These are phyloP conservation scores for Psophocarpus tetragonolobus DNA, from an alignment of 306 rosid species.

Conservation along the genomic window DNA sequence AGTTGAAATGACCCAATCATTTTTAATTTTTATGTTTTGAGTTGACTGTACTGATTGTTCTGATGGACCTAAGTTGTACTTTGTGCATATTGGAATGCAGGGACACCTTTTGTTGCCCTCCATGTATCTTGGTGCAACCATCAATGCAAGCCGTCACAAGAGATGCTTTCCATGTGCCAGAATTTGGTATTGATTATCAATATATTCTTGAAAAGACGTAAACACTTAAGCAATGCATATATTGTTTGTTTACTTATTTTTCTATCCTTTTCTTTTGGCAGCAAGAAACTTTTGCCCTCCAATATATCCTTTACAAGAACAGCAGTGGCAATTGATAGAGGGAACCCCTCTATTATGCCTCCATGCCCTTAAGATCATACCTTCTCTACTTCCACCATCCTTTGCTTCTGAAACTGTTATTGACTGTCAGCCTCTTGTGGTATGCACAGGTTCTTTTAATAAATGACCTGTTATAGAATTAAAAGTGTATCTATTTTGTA, in stretches of 20 bases:
- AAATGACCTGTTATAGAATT: not conserved
- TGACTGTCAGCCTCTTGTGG: conserved; percentile 88
- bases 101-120: conserved; percentile 83
- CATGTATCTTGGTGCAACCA: conserved; percentile 92
- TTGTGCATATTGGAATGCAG: conserved; percentile 52
- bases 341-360: conserved; percentile 75
- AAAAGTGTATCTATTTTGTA: not conserved
- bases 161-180: conserved; percentile 61
- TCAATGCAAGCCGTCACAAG: conserved; percentile 59
- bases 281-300: conserved; percentile 85
- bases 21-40: conserved; percentile 20
- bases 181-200: conserved; percentile 63
- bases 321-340: conserved; percentile 65
- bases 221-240: conserved; percentile 4
- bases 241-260: conserved; percentile 25
- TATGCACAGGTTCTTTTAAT: conserved; percentile 44
- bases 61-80: conserved; percentile 28
- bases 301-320: conserved; percentile 82
- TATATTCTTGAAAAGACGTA: not conserved
- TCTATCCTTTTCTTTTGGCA: conserved; percentile 51
- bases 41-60: not conserved
- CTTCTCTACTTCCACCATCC: conserved; percentile 86
- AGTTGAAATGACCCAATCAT: not conserved
- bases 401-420: conserved; percentile 89
- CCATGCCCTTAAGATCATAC: conserved; percentile 80